Percentiles rank a stretch among this genome's conserved stretches.
Evolutionary conservation across 1,284 basidiomycete genomes (phyloP).

Genomic region (Neotropicomus parvogracilis): DNA sequence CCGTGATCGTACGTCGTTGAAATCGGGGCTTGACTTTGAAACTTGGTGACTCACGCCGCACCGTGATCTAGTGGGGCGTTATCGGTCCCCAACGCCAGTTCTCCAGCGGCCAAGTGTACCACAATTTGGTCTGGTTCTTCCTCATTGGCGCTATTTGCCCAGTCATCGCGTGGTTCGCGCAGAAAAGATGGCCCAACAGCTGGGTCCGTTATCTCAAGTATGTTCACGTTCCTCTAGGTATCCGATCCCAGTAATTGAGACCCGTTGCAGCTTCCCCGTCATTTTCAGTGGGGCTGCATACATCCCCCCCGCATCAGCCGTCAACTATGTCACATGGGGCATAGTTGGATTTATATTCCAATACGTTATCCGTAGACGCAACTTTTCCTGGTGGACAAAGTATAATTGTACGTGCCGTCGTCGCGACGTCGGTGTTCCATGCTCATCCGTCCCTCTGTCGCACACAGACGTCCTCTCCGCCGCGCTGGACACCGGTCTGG

Average conservation of each 20-base stretch:
- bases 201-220: conserved; percentile 47
- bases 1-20: conserved; percentile 31
- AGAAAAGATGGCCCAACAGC: conserved; percentile 42
- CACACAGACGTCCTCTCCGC: conserved; percentile 45
- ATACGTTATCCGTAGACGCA: conserved; percentile 47
- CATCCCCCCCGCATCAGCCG: conserved; percentile 49
- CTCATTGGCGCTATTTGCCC: conserved; percentile 50
- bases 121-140: conserved; percentile 51
- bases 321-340: conserved; percentile 49
- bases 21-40: not conserved
- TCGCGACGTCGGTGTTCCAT: not conserved
- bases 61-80: conserved; percentile 34
- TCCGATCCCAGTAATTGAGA: not conserved
- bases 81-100: conserved; percentile 40
- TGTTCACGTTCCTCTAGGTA: conserved; percentile 5
- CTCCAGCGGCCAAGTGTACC: conserved; percentile 28
- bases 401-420: conserved; percentile 41
- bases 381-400: conserved; percentile 55
- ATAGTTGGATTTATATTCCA: conserved; percentile 54
- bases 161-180: conserved; percentile 37
- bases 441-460: not conserved
- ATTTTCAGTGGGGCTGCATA: conserved; percentile 49
- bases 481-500: conserved; percentile 49
- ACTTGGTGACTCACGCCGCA: not conserved
- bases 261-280: conserved; percentile 41